These are phyloP conservation scores for Metschnikowia cerradonensis DNA, from an alignment of 805 yeast genomes.

Conservation along the genomic window DNA sequence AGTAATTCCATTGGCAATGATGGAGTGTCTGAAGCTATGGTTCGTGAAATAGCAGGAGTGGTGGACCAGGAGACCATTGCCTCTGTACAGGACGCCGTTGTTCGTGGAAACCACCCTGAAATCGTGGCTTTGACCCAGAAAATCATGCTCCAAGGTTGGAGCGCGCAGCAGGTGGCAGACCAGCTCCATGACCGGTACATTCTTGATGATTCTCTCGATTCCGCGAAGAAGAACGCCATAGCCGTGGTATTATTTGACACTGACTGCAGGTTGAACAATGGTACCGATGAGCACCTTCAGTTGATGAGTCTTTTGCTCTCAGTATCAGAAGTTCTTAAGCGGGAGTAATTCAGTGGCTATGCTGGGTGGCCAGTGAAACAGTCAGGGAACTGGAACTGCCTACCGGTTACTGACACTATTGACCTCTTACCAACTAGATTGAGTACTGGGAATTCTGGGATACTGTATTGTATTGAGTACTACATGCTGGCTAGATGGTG, in stretches of 20 bases:
- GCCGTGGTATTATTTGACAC: constrained; percentile 66
- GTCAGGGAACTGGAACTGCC: too few relatives aligned
- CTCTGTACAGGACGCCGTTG: constrained; percentile 34
- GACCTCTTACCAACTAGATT: too few relatives aligned
- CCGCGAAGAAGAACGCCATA: constrained; percentile 59
- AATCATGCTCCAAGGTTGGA: constrained; percentile 68
- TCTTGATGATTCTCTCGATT: constrained; percentile 46
- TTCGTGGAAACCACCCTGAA: constrained; percentile 21
- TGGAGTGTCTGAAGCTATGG: constrained; percentile 42
- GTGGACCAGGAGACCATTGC: constrained; percentile 51
- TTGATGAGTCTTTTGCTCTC: constrained; percentile 55
- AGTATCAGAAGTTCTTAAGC: background rate
- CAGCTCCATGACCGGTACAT: constrained; percentile 71
- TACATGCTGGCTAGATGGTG: too few relatives aligned
- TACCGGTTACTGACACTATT: too few relatives aligned
- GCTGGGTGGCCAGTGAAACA: too few relatives aligned
- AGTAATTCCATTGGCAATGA: constrained; percentile 7
- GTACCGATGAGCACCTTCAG: constrained; percentile 86
- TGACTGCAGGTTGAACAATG: constrained; percentile 72
- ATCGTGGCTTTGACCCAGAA: constrained; percentile 45
- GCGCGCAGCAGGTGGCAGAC: constrained; percentile 64
- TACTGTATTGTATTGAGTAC: too few relatives aligned
- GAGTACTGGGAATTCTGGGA: too few relatives aligned
- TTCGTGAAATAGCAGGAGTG: constrained; percentile 75
- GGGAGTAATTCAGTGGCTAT: background rate